Conservation (phyloP, 1,284 basidiomycete species). For the Entoloma clypeatum region DNA sequence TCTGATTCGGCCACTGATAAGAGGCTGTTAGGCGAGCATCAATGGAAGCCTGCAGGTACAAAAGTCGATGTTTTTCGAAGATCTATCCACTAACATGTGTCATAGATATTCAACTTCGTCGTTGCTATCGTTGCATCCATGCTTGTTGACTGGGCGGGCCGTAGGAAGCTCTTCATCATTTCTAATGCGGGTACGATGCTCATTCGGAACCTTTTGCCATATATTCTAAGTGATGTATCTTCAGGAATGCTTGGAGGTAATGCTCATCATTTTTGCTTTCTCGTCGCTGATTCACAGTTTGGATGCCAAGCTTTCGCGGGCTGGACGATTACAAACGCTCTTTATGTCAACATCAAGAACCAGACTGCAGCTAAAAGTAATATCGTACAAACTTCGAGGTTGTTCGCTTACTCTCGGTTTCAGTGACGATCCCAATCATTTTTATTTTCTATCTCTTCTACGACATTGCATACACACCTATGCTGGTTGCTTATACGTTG, state of each 20-base stretch:
- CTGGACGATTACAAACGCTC: conserved; percentile 58
- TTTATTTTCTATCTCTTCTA: conserved; percentile 71
- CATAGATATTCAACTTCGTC: conserved; percentile 50
- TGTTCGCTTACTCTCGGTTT: not conserved
- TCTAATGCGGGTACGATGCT: conserved; percentile 44
- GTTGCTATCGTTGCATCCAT: conserved; percentile 53
- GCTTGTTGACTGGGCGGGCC: conserved; percentile 56
- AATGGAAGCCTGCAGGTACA: conserved; percentile 59
- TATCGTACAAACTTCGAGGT: conserved; percentile 1
- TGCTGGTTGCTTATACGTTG: conserved; percentile 60
- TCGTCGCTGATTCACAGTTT: conserved; percentile 1
- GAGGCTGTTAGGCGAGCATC: conserved; percentile 40
- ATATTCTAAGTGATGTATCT: not conserved
- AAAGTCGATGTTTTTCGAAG: not conserved
- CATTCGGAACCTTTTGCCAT: not conserved
- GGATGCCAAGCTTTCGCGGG: conserved; percentile 43
- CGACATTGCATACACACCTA: conserved; percentile 62
- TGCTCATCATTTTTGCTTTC: conserved; percentile 16
- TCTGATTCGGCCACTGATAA: not conserved
- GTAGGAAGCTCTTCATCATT: conserved; percentile 57
- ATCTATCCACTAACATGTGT: conserved; percentile 1
- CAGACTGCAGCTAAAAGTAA: conserved; percentile 51
- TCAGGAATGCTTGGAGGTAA: conserved; percentile 55
- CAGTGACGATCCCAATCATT: conserved; percentile 67
- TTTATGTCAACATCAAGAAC: conserved; percentile 47